Conservation (phyloP, 2,329 filamentous ascomycete genomes). For the Exophiala xenobiotica region DNA sequence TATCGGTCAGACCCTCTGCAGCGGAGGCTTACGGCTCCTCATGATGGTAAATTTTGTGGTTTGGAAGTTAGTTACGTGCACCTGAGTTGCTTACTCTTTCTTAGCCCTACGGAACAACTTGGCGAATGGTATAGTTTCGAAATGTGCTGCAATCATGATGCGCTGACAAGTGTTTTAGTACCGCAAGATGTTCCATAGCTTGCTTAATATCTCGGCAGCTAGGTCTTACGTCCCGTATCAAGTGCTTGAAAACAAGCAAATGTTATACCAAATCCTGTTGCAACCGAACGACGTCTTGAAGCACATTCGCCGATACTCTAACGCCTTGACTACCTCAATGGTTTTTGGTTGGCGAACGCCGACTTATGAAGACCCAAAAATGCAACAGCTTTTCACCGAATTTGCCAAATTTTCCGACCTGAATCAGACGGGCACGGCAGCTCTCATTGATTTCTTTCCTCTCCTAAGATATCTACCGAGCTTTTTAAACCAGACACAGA, state of each 20-base stretch:
- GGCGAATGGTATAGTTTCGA: constrained; percentile 24
- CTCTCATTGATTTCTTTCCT: constrained; percentile 50
- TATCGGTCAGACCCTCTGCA: constrained; percentile 41
- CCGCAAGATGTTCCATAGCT: constrained; percentile 43
- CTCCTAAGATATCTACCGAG: constrained; percentile 48
- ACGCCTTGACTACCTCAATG: constrained; percentile 52
- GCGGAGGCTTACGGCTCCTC: constrained; percentile 33
- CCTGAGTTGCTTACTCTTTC: constrained; percentile 11
- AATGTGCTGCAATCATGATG: not conserved
- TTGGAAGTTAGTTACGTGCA: too few relatives aligned
- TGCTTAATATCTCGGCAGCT: constrained; percentile 50
- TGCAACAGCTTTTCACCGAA: constrained; percentile 46
- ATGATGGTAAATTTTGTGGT: too few relatives aligned
- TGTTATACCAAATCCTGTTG: constrained; percentile 52
- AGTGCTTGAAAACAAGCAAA: constrained; percentile 55
- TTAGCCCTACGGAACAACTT: constrained; percentile 30
- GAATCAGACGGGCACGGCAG: constrained; percentile 43
- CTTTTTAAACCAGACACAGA: constrained; percentile 37
- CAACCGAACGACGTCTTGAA: constrained; percentile 44
- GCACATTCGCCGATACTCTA: constrained; percentile 51
- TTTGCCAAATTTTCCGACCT: constrained; percentile 46
- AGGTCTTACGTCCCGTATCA: constrained; percentile 56
- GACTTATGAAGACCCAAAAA: constrained; percentile 42
- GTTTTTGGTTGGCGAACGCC: constrained; percentile 49
- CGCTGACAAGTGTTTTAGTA: constrained; percentile 10